Conservation (phyloP, 352 stramenopile genomes). For the Bremia lactucae region DNA sequence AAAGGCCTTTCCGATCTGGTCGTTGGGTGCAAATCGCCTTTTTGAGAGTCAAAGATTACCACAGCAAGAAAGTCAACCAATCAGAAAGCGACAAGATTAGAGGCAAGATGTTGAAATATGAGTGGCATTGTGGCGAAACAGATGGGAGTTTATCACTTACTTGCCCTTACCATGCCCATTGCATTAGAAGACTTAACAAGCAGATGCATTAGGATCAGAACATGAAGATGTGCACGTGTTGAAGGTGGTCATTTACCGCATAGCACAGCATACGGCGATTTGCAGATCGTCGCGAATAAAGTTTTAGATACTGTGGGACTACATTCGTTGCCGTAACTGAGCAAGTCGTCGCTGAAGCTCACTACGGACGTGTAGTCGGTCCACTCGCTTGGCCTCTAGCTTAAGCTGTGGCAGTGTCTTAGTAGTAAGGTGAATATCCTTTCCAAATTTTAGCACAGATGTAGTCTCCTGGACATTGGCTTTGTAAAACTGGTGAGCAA, state of each 20-base stretch:
- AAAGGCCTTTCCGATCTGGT: constrained; percentile 14
- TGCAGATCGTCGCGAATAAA: no score
- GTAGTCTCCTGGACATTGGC: constrained; percentile 19
- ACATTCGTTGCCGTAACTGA: background rate
- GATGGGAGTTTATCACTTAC: no score
- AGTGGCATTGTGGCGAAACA: no score
- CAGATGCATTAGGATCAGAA: no score
- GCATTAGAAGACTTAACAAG: no score
- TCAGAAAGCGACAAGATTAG: constrained; percentile 6
- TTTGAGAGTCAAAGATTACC: constrained; percentile 3
- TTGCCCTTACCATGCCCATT: no score
- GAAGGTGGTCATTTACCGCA: no score
- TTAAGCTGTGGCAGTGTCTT: constrained; percentile 33
- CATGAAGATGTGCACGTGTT: no score
- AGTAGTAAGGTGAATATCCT: constrained; percentile 53
- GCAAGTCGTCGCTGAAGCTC: constrained; percentile 30
- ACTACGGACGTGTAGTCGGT: constrained; percentile 30
- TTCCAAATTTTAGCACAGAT: constrained; percentile 53
- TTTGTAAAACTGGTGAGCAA: constrained; percentile 59
- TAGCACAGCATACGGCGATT: no score
- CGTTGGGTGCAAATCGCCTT: constrained; percentile 11
- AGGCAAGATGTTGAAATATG: no score
- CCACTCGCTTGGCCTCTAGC: constrained; percentile 56
- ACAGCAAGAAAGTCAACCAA: constrained; percentile 10
- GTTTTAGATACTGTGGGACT: no score